A percentile compares a stretch with the other conserved stretches of the same genome.
Conservation (phyloP, 768 basidiomycete genomes). For the Coprinellus aureogranulatus region DNA sequence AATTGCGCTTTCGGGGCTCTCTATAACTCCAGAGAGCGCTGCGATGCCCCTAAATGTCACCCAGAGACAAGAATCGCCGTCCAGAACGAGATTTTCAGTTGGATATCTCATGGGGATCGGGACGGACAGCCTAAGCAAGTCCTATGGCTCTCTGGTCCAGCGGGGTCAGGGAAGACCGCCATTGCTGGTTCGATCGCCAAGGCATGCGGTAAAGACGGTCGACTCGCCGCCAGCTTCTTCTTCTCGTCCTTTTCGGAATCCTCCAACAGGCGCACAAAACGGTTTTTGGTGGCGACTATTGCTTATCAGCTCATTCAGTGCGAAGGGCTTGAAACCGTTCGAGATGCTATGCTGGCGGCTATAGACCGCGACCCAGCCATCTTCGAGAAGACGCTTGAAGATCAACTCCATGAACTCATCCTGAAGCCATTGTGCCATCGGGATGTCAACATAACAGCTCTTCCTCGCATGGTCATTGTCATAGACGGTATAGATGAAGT, state of each 20-base stretch:
- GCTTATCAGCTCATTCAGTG: not conserved
- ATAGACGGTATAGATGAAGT: conserved; percentile 14
- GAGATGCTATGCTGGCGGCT: not conserved
- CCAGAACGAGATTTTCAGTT: conserved; percentile 4
- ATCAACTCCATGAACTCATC: too few relatives aligned
- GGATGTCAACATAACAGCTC: too few relatives aligned
- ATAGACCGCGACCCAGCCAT: not conserved
- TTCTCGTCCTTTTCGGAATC: conserved; percentile 6
- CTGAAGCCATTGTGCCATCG: too few relatives aligned
- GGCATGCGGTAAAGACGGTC: not conserved
- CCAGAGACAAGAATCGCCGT: not conserved
- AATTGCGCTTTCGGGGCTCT: too few relatives aligned
- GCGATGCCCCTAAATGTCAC: not conserved
- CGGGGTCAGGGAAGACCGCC: conserved; percentile 11
- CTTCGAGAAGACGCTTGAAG: not conserved
- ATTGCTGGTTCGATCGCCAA: conserved; percentile 10
- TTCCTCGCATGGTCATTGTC: not conserved
- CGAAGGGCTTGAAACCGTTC: not conserved
- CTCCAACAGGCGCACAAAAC: not conserved
- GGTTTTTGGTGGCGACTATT: not conserved
- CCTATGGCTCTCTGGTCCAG: conserved; percentile 9
- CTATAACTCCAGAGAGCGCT: not conserved
- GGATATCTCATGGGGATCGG: not conserved
- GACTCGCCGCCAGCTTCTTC: conserved; percentile 12
- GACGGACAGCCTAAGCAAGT: not conserved